Percentiles rank a stretch among this genome's conserved stretches.
These are phyloP conservation scores for Aureobasidium subglaciale DNA, from an alignment of 2,329 filamentous ascomycete species.

Conservation along the genomic window DNA sequence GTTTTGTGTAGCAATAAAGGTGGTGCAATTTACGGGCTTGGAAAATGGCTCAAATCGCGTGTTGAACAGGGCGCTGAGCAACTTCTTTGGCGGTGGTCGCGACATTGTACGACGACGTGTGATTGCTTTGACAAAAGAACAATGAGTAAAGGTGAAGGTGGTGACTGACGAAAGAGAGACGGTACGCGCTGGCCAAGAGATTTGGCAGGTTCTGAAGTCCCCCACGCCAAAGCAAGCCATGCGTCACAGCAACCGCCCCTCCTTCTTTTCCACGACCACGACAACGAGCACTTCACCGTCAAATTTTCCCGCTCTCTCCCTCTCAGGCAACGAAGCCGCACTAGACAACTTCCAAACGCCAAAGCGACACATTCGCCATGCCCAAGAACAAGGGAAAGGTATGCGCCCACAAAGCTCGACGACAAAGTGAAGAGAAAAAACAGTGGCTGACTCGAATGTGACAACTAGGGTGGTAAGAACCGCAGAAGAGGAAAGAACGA, in stretches of 20 bases:
- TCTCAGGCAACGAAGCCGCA: constrained; percentile 22
- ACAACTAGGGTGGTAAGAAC: constrained; percentile 86
- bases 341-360: constrained; percentile 14
- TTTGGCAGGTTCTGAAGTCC: constrained; percentile 12
- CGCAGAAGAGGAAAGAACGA: constrained; percentile 79
- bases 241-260: constrained; percentile 9
- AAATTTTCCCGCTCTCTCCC: background rate
- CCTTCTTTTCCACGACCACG: constrained; percentile 8
- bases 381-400: constrained; percentile 99
- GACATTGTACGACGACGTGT: background rate
- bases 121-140: background rate
- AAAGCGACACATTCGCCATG: constrained; percentile 52
- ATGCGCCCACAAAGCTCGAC: constrained; percentile 21
- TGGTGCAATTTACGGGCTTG: constrained; percentile 24
- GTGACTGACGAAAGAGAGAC: background rate
- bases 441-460: constrained; percentile 23
- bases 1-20: constrained; percentile 20
- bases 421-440: constrained; percentile 15
- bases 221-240: background rate
- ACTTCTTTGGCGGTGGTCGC: background rate
- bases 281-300: background rate
- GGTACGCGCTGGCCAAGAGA: constrained; percentile 13
- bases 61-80: background rate
- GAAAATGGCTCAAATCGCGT: constrained; percentile 20
- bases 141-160: background rate